These are phyloP conservation scores for Flammula alnicola DNA, from an alignment of 1,284 basidiomycete species.

Conservation along the genomic window DNA sequence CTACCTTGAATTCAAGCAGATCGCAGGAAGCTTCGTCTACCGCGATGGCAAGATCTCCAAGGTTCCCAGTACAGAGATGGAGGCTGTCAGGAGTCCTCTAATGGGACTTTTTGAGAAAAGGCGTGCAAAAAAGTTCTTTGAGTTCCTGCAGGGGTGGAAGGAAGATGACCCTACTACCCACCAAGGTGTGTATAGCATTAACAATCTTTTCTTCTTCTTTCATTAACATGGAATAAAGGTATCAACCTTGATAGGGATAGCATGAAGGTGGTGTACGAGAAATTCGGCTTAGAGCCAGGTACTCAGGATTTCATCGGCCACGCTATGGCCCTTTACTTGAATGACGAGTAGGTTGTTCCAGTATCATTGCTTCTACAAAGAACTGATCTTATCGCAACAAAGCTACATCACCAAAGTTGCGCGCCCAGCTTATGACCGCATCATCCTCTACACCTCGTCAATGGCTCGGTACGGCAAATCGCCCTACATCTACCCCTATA, in stretches of 20 bases:
- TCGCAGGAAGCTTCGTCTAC: slow-evolving; percentile 97
- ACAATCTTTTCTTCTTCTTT: background rate
- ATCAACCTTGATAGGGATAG: slow-evolving; percentile 85
- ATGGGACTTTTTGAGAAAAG: slow-evolving; percentile 99
- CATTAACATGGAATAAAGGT: slow-evolving; percentile 49
- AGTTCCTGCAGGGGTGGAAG: slow-evolving; percentile 95
- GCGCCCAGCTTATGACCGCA: slow-evolving; percentile 91
- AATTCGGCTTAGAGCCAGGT: slow-evolving; percentile 96
- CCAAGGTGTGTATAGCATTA: slow-evolving; percentile 66
- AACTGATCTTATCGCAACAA: slow-evolving; percentile 8
- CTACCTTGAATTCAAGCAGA: slow-evolving; percentile 99
- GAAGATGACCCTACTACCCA: slow-evolving; percentile 95
- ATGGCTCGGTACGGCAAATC: slow-evolving; percentile 99
- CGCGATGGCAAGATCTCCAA: slow-evolving; percentile 97
- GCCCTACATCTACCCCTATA: slow-evolving; percentile 99
- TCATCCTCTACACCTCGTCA: slow-evolving; percentile 96
- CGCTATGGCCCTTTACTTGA: slow-evolving; percentile 98
- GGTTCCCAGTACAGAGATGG: slow-evolving; percentile 97
- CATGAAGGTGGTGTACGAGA: slow-evolving; percentile 95
- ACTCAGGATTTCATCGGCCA: slow-evolving; percentile 99
- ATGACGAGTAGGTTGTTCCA: slow-evolving; percentile 81
- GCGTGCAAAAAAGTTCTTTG: slow-evolving; percentile 98
- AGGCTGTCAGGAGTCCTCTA: slow-evolving; percentile 92
- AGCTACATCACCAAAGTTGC: slow-evolving; percentile 95
- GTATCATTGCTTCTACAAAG: background rate